phyloP scores from a whole-genome alignment of 179 eudicot species.

The Drosera spatulata region DNA sequence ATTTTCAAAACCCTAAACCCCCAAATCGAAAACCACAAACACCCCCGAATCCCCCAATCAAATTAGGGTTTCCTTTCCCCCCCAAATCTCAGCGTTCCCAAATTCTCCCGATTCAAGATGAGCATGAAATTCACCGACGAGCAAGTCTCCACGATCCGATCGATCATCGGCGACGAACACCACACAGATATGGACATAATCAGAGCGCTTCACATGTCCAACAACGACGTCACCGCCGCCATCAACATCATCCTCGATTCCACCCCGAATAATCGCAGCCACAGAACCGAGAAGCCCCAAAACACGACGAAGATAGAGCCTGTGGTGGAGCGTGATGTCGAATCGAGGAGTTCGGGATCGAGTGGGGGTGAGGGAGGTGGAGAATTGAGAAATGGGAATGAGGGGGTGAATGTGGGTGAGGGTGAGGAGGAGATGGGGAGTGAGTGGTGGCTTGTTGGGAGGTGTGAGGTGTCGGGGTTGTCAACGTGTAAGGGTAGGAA shows the following conservation, averaged over 20 bases:
- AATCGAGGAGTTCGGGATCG: too few species aligned
- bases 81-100: too few species aligned
- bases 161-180: conserved; percentile 54
- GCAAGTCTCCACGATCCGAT: conserved; percentile 44
- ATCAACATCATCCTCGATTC: conserved; percentile 81
- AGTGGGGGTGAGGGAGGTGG: background rate
- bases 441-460: conserved; percentile 82
- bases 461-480: conserved; percentile 55
- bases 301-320: too few species aligned
- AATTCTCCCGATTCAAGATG: conserved; percentile 19
- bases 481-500: conserved; percentile 84
- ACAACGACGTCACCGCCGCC: conserved; percentile 78
- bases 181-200: conserved; percentile 82
- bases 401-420: conserved; percentile 6
- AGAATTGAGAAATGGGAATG: conserved; percentile 3
- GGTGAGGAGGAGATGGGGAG: conserved; percentile 23
- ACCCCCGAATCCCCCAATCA: too few species aligned
- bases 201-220: conserved; percentile 92
- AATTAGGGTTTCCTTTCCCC: too few species aligned
- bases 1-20: too few species aligned
- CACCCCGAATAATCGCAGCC: conserved; percentile 32
- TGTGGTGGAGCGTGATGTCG: too few species aligned
- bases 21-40: too few species aligned
- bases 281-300: conserved; percentile 7
- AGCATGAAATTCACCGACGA: conserved; percentile 52